Conservation (phyloP, 1,139 yeast genomes). For the Groenewaldozyma auringiensis region DNA sequence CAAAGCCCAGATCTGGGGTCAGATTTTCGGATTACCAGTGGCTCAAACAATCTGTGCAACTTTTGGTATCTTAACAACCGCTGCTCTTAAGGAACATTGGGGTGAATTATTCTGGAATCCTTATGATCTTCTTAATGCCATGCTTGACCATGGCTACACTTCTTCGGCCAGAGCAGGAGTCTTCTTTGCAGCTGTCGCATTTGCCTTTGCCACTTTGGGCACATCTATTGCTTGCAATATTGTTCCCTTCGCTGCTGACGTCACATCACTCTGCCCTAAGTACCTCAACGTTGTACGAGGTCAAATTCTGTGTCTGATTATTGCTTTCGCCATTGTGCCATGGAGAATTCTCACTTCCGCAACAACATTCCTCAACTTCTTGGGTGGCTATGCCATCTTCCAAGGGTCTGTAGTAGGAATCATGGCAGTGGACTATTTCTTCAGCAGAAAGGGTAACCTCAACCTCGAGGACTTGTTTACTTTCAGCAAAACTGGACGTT, state of each 20-base stretch:
- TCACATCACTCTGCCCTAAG: conserved; percentile 47
- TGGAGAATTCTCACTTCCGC: conserved; percentile 33
- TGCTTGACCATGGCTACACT: conserved; percentile 27
- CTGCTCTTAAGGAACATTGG: conserved; percentile 30
- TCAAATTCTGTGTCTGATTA: conserved; percentile 19
- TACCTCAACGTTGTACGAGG: conserved; percentile 47
- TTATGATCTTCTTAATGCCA: conserved; percentile 29
- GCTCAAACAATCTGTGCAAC: conserved; percentile 26
- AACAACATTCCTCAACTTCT: conserved; percentile 27
- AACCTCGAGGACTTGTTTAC: conserved; percentile 23
- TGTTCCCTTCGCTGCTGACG: conserved; percentile 53
- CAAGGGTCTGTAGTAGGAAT: conserved; percentile 31
- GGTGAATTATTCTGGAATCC: conserved; percentile 35
- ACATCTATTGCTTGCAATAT: conserved; percentile 60
- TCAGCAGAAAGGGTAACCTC: conserved; percentile 25
- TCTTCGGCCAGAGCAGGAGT: conserved; percentile 57
- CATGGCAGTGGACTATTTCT: conserved; percentile 27
- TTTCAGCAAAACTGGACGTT: conserved; percentile 20
- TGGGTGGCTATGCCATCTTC: conserved; percentile 32
- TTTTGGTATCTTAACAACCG: conserved; percentile 28
- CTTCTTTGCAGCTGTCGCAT: conserved; percentile 61
- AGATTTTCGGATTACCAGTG: conserved; percentile 28
- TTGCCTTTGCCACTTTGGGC: conserved; percentile 74
- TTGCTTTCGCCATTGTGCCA: conserved; percentile 30
- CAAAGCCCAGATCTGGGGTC: conserved; percentile 26